A percentile compares a stretch with the other conserved stretches of the same genome.
phyloP scores from a whole-genome alignment of 768 basidiomycete genomes.

The Boletus sp. region DNA sequence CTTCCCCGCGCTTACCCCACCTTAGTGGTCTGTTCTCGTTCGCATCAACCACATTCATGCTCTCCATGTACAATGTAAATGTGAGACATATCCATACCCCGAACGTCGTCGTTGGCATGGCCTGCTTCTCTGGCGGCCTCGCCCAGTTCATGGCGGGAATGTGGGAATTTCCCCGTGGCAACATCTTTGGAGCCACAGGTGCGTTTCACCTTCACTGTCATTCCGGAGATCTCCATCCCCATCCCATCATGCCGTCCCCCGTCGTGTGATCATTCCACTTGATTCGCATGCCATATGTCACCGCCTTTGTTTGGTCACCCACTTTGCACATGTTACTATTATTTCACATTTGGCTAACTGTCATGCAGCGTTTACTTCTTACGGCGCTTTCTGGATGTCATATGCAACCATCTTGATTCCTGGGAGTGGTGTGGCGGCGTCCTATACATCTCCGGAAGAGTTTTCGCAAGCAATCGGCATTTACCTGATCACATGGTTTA shows the following conservation, averaged over 20 bases:
- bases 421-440: slow-evolving; percentile 53
- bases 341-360: neutral
- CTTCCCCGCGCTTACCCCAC: neutral
- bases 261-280: neutral
- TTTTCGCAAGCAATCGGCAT: slow-evolving; percentile 64
- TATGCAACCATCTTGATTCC: slow-evolving; percentile 74
- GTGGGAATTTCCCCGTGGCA: slow-evolving; percentile 77
- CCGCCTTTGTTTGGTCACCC: neutral
- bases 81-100: slow-evolving; percentile 51
- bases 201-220: slow-evolving; percentile 19
- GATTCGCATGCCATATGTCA: neutral
- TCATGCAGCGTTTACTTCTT: slow-evolving; percentile 67
- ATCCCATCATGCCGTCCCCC: neutral
- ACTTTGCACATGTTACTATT: neutral
- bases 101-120: slow-evolving; percentile 84
- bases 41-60: slow-evolving; percentile 77
- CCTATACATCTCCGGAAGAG: slow-evolving; percentile 44
- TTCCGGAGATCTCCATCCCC: neutral
- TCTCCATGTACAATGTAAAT: slow-evolving; percentile 69
- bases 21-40: slow-evolving; percentile 75
- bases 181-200: slow-evolving; percentile 73
- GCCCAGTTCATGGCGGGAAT: slow-evolving; percentile 85
- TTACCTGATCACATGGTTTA: slow-evolving; percentile 69
- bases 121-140: slow-evolving; percentile 79
- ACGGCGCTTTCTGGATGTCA: slow-evolving; percentile 88